Percentiles rank a stretch among this genome's conserved stretches.
Evolutionary conservation across 2,329 filamentous ascomycete species (phyloP).

Genomic region (Dactylellina drechsleri): DNA sequence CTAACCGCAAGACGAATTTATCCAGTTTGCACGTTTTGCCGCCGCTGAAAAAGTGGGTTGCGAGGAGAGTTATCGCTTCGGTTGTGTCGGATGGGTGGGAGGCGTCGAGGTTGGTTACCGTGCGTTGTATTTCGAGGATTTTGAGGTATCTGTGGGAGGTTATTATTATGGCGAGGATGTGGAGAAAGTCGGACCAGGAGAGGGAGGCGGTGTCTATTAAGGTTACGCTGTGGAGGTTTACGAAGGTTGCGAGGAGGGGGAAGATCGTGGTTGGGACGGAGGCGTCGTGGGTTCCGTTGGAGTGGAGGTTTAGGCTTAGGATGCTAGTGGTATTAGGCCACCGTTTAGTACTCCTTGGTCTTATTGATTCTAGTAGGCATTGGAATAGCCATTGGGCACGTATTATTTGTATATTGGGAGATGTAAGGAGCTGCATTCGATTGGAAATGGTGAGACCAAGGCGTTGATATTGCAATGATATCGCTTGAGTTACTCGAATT

Average conservation of each 20-base stretch:
- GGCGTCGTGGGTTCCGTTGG: slow-evolving; percentile 1
- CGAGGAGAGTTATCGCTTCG: background rate
- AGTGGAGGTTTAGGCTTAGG: slow-evolving; percentile 36
- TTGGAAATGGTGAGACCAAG: too few species aligned
- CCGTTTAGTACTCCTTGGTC: too few species aligned
- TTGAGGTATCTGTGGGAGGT: slow-evolving; percentile 48
- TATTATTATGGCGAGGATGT: slow-evolving; percentile 42
- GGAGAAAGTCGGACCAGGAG: slow-evolving; percentile 35
- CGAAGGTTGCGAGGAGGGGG: slow-evolving; percentile 30
- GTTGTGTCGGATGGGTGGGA: slow-evolving; percentile 10
- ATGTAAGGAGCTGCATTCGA: too few species aligned
- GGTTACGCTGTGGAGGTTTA: slow-evolving; percentile 39
- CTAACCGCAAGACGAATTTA: slow-evolving; percentile 25
- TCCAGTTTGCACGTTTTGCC: slow-evolving; percentile 29
- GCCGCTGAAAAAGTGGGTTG: slow-evolving; percentile 4
- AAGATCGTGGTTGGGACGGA: slow-evolving; percentile 33
- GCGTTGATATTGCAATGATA: too few species aligned
- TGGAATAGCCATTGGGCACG: background rate
- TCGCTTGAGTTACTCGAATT: too few species aligned
- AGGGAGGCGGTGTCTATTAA: slow-evolving; percentile 39
- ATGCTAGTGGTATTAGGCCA: background rate
- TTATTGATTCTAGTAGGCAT: too few species aligned
- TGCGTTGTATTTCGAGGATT: slow-evolving; percentile 46
- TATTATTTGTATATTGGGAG: too few species aligned
- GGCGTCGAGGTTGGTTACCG: slow-evolving; percentile 27